A percentile compares a stretch with the other conserved stretches of the same genome.
Evolutionary conservation across 768 basidiomycete genomes (phyloP).

Genomic region (Calocybe cyanea): DNA sequence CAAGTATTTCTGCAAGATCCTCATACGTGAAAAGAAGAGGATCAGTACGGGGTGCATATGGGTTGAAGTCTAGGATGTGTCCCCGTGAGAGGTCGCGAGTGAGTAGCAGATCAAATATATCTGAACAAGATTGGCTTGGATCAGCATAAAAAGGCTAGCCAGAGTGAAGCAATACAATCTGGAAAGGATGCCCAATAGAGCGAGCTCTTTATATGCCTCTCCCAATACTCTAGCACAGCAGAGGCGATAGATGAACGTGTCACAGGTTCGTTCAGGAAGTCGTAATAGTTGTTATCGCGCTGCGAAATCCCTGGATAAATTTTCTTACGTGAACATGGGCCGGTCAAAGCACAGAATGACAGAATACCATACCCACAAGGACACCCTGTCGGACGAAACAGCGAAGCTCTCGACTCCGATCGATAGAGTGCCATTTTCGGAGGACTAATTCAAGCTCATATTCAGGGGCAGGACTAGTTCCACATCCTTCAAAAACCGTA

Average conservation of each 20-base stretch:
- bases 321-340: background rate
- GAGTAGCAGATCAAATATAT: slow-evolving; percentile 82
- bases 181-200: slow-evolving; percentile 48
- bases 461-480: slow-evolving; percentile 4
- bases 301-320: slow-evolving; percentile 68
- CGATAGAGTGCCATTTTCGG: slow-evolving; percentile 86
- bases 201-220: slow-evolving; percentile 50
- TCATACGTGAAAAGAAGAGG: slow-evolving; percentile 81
- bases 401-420: slow-evolving; percentile 79
- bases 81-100: slow-evolving; percentile 74
- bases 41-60: slow-evolving; percentile 84
- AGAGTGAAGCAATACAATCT: slow-evolving; percentile 59
- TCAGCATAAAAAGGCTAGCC: background rate
- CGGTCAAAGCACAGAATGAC: background rate
- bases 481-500: slow-evolving; percentile 67
- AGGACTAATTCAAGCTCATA: slow-evolving; percentile 83
- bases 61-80: slow-evolving; percentile 90
- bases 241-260: slow-evolving; percentile 51
- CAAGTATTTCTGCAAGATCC: slow-evolving; percentile 51
- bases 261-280: slow-evolving; percentile 66
- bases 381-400: slow-evolving; percentile 80
- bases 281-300: slow-evolving; percentile 85
- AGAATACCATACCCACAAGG: slow-evolving; percentile 61
- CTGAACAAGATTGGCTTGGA: slow-evolving; percentile 33
- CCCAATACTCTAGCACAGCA: slow-evolving; percentile 63